phyloP scores from a whole-genome alignment of 2,329 filamentous ascomycete genomes.

The Clarireedia hainanense region DNA sequence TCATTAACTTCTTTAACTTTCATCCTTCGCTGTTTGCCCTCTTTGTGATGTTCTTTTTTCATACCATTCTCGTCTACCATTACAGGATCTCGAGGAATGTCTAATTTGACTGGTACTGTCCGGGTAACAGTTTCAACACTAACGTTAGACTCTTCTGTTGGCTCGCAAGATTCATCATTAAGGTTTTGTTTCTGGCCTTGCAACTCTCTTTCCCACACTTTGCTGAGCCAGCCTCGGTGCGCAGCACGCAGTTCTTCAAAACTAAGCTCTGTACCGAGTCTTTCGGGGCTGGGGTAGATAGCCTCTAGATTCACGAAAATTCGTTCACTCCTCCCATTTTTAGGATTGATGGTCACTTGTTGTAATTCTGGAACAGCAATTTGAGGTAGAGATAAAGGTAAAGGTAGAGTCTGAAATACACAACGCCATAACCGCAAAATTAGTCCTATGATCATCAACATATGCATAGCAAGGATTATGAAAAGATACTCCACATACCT shows the following conservation, averaged over 20 bases:
- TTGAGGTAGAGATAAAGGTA: slow-evolving; percentile 44
- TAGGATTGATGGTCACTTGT: slow-evolving; percentile 73
- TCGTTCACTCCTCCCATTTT: slow-evolving; percentile 72
- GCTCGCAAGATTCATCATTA: slow-evolving; percentile 3
- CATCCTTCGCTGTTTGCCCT: slow-evolving; percentile 56
- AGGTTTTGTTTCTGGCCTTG: neutral
- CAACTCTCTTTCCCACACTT: slow-evolving; percentile 41
- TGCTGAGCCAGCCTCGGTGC: slow-evolving; percentile 61
- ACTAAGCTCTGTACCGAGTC: slow-evolving; percentile 67
- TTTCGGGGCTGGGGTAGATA: slow-evolving; percentile 71
- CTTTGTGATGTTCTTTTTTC: slow-evolving; percentile 37
- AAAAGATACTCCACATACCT: slow-evolving; percentile 59
- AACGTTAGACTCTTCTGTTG: slow-evolving; percentile 11
- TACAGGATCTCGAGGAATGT: slow-evolving; percentile 30
- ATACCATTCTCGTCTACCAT: slow-evolving; percentile 49
- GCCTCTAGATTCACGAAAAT: slow-evolving; percentile 81
- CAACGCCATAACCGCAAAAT: slow-evolving; percentile 51
- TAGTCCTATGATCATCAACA: slow-evolving; percentile 98
- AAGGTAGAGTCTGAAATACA: slow-evolving; percentile 48
- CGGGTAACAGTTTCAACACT: slow-evolving; percentile 17
- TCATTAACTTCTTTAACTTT: slow-evolving; percentile 82
- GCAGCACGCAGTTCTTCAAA: slow-evolving; percentile 87
- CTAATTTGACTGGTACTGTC: neutral
- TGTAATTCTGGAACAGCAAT: slow-evolving; percentile 50
- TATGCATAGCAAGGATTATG: slow-evolving; percentile 37